Evolutionary conservation across 768 basidiomycete genomes (phyloP), one percentile per base, ranked within the genome.

Genomic region (Agrocybe praecox): DNA sequence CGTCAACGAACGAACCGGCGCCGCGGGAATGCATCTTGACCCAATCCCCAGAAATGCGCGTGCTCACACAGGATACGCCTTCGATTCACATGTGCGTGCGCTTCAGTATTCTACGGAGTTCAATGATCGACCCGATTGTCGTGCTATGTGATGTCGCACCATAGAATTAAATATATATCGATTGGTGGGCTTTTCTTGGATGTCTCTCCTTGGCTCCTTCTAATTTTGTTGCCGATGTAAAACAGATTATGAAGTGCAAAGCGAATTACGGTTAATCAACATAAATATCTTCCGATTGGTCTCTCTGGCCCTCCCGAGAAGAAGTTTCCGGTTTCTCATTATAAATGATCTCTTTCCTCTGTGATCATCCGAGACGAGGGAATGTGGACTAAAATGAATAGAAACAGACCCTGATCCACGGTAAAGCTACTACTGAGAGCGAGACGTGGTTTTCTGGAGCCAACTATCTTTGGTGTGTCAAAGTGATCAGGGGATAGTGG

Each of bases 361-460:
- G 12, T 40, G 14, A 40, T 40, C 36, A 14, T 40, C n/a, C n/a
- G 14, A 40, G n/a, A 15, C 36, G 36, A 40, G 36, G 36, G 36
- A 40, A 40, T 15, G 14, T n/a, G 5, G 6, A 3, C 12, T 4
- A 15, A 5, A 40, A 6, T 40, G 12, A 19, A 24, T 21, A 47
- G 33, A 23, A 45, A 40, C 22, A 40, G 46, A 47, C 46, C 46
- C 46, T 47, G 34, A 54, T 54, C 53, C 18, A 48, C 32, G 53
- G 53, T 54, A 54, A 26, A 22, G 21, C 18, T 21, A 45, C 24
- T 45, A 19, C 32, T 53, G 19, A 14, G 11, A 24, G 26, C 44
- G 44, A 11, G 32, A 29, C 29, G 43, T 53, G 42, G 18, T 9
- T 29, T 29, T 29, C 26, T 29, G 26, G 26, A 5, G 26, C 26